Evolutionary conservation across 306 rosid species (phyloP).

Genomic region (Ochetophila trinervis): DNA sequence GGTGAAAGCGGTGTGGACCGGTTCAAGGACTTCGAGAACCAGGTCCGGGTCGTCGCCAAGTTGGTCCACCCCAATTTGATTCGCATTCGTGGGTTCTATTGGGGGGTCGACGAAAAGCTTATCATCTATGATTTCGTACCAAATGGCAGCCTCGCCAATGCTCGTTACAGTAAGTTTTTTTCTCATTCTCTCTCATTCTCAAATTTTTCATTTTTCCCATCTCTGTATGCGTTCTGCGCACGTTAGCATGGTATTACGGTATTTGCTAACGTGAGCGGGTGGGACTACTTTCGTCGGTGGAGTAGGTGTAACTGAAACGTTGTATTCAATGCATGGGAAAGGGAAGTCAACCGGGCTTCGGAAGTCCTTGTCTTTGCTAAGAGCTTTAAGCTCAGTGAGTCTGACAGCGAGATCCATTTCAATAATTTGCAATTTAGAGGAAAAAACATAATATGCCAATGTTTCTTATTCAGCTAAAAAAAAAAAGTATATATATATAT

Average conservation of each 20-base stretch:
- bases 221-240: conserved; percentile 9
- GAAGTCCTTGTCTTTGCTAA: too few species aligned
- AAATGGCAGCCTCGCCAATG: conserved; percentile 88
- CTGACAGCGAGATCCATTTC: background rate
- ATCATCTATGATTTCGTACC: conserved; percentile 92
- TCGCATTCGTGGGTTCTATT: conserved; percentile 83
- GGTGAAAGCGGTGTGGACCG: conserved; percentile 76
- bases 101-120: conserved; percentile 88
- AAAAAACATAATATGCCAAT: background rate
- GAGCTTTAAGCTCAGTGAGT: background rate
- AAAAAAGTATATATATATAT: too few species aligned
- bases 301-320: conserved; percentile 47
- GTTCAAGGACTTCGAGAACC: conserved; percentile 84
- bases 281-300: conserved; percentile 28
- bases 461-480: background rate
- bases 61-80: conserved; percentile 83
- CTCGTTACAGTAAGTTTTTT: conserved; percentile 76
- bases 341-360: conserved; percentile 38
- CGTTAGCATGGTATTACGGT: conserved; percentile 1
- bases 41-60: conserved; percentile 64
- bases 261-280: conserved; percentile 28
- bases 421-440: background rate
- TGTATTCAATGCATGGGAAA: conserved; percentile 41
- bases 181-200: too few species aligned
- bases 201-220: background rate